Evolutionary conservation across 345 rosid genomes (phyloP).

Genomic region (Syzygium aqueum): DNA sequence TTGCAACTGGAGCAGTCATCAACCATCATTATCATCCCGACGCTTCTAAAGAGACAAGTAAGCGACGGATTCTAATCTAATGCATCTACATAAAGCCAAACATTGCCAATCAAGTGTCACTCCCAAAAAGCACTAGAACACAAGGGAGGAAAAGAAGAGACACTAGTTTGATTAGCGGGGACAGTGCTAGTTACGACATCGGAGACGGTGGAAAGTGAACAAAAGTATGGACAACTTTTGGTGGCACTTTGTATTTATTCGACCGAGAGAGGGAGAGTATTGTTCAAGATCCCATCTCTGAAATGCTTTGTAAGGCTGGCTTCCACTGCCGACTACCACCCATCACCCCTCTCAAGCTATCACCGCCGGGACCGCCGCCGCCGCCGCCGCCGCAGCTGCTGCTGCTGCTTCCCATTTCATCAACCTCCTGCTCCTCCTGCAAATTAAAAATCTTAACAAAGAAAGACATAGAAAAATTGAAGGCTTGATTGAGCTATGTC

Average conservation of each 20-base stretch:
- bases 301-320: slow-evolving; percentile 85
- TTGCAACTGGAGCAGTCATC: neutral
- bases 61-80: neutral
- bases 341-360: neutral
- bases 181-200: neutral
- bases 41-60: neutral
- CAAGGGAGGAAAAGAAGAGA: neutral
- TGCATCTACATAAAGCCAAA: neutral
- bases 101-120: neutral
- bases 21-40: neutral
- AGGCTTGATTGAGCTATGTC: neutral
- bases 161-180: neutral
- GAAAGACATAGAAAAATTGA: neutral
- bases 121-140: neutral
- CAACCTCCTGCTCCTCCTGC: neutral
- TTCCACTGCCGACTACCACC: slow-evolving; percentile 58
- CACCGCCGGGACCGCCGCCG: neutral
- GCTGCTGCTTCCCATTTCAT: neutral
- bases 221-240: neutral
- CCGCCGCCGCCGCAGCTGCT: neutral
- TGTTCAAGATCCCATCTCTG: slow-evolving; percentile 47
- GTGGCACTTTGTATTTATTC: neutral
- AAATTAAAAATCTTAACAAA: neutral
- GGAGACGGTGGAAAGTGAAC: neutral
- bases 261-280: neutral